These are phyloP conservation scores for Axilococcus clingmanii DNA, from an alignment of 139 green algal genomes.

Conservation along the genomic window DNA sequence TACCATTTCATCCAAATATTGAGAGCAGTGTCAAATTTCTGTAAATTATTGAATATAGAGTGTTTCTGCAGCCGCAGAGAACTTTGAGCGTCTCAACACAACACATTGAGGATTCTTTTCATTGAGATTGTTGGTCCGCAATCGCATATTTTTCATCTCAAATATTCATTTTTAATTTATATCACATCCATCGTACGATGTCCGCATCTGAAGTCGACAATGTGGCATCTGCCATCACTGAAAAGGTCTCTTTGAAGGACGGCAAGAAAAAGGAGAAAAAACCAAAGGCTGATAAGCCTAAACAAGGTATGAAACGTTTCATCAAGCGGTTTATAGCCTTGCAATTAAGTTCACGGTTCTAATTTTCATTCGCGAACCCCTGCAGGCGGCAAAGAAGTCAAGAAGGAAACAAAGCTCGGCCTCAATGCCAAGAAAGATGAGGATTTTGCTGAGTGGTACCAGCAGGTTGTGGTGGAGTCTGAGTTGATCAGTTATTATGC, in stretches of 20 bases:
- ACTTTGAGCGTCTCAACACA: too few species aligned
- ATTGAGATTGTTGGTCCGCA: too few species aligned
- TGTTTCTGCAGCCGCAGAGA: too few species aligned
- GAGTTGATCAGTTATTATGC: conserved; percentile 94
- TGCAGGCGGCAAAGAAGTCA: too few species aligned
- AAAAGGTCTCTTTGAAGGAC: conserved; percentile 15
- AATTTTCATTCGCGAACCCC: too few species aligned
- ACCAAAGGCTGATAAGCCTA: conserved; percentile 37
- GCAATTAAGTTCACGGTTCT: too few species aligned
- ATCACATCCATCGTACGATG: not conserved
- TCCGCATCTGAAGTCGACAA: not conserved
- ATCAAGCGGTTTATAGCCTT: too few species aligned
- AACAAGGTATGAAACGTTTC: conserved; percentile 12
- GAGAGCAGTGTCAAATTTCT: too few species aligned
- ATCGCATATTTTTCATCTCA: too few species aligned
- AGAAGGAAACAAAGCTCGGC: conserved; percentile 73
- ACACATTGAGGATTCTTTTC: too few species aligned
- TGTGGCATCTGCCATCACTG: not conserved
- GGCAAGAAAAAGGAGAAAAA: conserved; percentile 51
- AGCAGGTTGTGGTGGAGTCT: conserved; percentile 33
- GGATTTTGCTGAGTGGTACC: conserved; percentile 90
- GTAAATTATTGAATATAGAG: too few species aligned
- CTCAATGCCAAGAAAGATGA: conserved; percentile 68
- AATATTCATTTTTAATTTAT: not conserved
- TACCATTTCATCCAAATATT: too few species aligned